These are phyloP conservation scores for Pittosporum tobira DNA, from an alignment of 129 eudicot species.

Conservation along the genomic window DNA sequence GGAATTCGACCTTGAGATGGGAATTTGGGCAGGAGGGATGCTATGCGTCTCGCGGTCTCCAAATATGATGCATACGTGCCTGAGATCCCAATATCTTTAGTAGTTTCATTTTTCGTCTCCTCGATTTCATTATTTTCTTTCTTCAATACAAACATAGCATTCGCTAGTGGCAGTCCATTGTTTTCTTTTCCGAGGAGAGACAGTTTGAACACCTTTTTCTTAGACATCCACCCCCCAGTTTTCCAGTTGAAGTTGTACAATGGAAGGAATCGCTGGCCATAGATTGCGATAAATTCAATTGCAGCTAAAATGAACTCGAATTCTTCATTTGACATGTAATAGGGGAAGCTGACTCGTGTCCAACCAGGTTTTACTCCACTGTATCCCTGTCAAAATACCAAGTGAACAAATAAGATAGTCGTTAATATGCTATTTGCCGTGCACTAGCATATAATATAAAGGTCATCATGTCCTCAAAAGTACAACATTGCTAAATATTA, in stretches of 20 bases:
- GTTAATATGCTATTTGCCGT: no score
- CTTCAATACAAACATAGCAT: conserved; percentile 13
- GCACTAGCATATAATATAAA: no score
- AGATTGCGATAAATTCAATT: conserved; percentile 45
- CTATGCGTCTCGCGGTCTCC: conserved; percentile 50
- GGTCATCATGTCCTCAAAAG: no score
- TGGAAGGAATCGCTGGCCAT: conserved; percentile 68
- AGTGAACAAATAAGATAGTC: no score
- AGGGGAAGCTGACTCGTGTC: conserved; percentile 78
- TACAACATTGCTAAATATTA: no score
- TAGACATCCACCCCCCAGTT: conserved; percentile 54
- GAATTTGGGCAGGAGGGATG: conserved; percentile 32
- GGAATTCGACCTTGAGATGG: conserved; percentile 43
- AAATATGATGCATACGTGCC: conserved; percentile 28
- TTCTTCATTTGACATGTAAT: conserved; percentile 62
- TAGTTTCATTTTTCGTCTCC: neutral
- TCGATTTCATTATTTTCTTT: neutral
- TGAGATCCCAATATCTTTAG: neutral
- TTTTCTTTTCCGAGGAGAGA: conserved; percentile 6
- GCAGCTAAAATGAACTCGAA: conserved; percentile 55
- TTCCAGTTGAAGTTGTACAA: conserved; percentile 56
- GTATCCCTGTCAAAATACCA: conserved; percentile 58
- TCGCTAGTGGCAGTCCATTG: conserved; percentile 3
- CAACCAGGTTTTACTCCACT: conserved; percentile 59
- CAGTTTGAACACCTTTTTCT: conserved; percentile 13